Conservation (phyloP, 495 filamentous ascomycete species). For the Chaetomium fimeti region DNA sequence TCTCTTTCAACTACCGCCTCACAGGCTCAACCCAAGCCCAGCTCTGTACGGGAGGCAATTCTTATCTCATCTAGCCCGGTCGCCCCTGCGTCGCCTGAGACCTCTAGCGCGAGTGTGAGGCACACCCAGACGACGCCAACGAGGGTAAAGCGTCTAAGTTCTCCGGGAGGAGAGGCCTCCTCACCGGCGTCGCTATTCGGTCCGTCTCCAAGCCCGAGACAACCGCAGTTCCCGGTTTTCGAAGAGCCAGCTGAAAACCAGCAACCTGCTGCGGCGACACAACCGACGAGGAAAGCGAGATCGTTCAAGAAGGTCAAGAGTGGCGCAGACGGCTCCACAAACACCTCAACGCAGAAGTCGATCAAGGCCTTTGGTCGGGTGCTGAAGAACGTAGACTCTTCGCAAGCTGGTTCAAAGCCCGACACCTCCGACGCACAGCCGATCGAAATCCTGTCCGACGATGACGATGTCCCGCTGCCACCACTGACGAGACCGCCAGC, state of each 20-base stretch:
- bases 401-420: neutral
- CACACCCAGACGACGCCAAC: conserved; percentile 5
- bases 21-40: conserved; percentile 7
- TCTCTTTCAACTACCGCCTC: conserved; percentile 19
- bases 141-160: conserved; percentile 18
- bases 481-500: neutral
- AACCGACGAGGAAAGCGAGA: conserved; percentile 13
- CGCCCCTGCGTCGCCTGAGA: conserved; percentile 28
- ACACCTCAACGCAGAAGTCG: conserved; percentile 13
- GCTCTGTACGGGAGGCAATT: conserved; percentile 35
- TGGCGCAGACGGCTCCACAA: conserved; percentile 16
- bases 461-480: conserved; percentile 18
- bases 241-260: neutral
- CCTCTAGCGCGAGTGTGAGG: conserved; percentile 15
- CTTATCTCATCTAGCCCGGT: conserved; percentile 47
- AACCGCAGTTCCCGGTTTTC: neutral
- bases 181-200: neutral
- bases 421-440: neutral
- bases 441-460: conserved; percentile 20
- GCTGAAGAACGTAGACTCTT: neutral
- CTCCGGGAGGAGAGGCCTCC: neutral
- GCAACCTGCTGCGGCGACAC: neutral
- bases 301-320: conserved; percentile 33
- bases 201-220: conserved; percentile 3
- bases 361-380: conserved; percentile 27